A percentile compares a stretch with the other conserved stretches of the same genome.
Evolutionary conservation across 441 rosid genomes (phyloP).

Genomic region (Metrosideros polymorpha): DNA sequence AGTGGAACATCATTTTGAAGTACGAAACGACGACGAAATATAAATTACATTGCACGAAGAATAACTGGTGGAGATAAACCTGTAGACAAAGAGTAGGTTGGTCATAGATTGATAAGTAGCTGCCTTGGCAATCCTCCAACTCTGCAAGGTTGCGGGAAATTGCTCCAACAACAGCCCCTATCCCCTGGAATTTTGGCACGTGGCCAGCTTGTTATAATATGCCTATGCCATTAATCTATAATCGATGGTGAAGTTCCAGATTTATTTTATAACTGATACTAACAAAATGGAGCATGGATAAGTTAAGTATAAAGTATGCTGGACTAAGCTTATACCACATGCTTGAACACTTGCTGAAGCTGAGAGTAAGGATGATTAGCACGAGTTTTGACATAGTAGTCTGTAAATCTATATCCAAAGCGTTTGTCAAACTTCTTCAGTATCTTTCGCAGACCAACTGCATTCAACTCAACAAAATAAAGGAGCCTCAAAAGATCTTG

Average conservation of each 20-base stretch:
- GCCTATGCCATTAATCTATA: background rate
- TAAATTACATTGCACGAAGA: slow-evolving; percentile 4
- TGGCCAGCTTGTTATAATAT: background rate
- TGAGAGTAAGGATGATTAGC: slow-evolving; percentile 50
- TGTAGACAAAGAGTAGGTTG: slow-evolving; percentile 31
- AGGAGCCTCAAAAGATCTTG: slow-evolving; percentile 38
- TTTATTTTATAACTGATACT: background rate
- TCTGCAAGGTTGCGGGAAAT: slow-evolving; percentile 43
- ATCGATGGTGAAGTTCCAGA: background rate
- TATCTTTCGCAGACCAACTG: slow-evolving; percentile 38
- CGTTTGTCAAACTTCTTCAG: slow-evolving; percentile 49
- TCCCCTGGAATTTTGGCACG: slow-evolving; percentile 29
- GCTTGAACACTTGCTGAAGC: slow-evolving; percentile 41
- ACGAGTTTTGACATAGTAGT: slow-evolving; percentile 44
- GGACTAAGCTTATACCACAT: slow-evolving; percentile 32
- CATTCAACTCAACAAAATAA: slow-evolving; percentile 40
- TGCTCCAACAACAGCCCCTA: slow-evolving; percentile 47
- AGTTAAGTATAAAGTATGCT: background rate
- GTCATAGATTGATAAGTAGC: slow-evolving; percentile 38
- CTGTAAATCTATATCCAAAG: slow-evolving; percentile 39
- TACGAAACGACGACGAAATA: background rate
- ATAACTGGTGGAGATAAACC: slow-evolving; percentile 26
- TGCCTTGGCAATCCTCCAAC: slow-evolving; percentile 29
- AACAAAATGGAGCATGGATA: background rate
- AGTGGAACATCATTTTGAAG: background rate